These are phyloP conservation scores for Sclerotinia nivalis DNA, from an alignment of 2,329 filamentous ascomycete species.

Conservation along the genomic window DNA sequence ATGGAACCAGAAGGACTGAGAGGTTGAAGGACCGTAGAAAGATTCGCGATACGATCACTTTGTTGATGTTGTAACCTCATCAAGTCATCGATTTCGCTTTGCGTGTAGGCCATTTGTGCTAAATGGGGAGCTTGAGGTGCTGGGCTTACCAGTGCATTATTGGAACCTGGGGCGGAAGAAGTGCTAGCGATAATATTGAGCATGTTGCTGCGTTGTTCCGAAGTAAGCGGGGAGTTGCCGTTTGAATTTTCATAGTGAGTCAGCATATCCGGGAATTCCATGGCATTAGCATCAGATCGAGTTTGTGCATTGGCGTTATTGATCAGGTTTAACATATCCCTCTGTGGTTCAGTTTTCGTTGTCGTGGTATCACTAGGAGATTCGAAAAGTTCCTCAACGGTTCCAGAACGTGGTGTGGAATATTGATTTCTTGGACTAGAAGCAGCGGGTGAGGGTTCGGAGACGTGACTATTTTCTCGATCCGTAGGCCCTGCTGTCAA, in stretches of 20 bases:
- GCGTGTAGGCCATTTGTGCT: slow-evolving; percentile 65
- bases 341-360: slow-evolving; percentile 58
- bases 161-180: slow-evolving; percentile 35
- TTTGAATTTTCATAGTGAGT: slow-evolving; percentile 45
- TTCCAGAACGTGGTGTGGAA: slow-evolving; percentile 47
- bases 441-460: slow-evolving; percentile 34
- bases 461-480: slow-evolving; percentile 7
- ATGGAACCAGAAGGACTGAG: slow-evolving; percentile 79
- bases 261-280: slow-evolving; percentile 55
- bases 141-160: slow-evolving; percentile 40
- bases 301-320: slow-evolving; percentile 61
- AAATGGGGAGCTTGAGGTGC: slow-evolving; percentile 50
- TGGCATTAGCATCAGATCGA: slow-evolving; percentile 40
- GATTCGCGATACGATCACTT: slow-evolving; percentile 70
- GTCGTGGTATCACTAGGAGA: slow-evolving; percentile 50
- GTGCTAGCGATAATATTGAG: slow-evolving; percentile 58
- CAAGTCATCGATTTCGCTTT: slow-evolving; percentile 75
- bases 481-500: slow-evolving; percentile 40
- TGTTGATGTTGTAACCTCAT: slow-evolving; percentile 79
- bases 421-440: slow-evolving; percentile 37
- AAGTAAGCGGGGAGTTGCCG: slow-evolving; percentile 54
- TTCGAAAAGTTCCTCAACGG: slow-evolving; percentile 63
- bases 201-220: slow-evolving; percentile 61
- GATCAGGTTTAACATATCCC: slow-evolving; percentile 66
- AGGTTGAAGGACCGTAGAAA: slow-evolving; percentile 73